Percentiles rank a stretch among this genome's conserved stretches.
Conservation (phyloP, 495 filamentous ascomycete species). For the Trichoderma asperelloides region DNA sequence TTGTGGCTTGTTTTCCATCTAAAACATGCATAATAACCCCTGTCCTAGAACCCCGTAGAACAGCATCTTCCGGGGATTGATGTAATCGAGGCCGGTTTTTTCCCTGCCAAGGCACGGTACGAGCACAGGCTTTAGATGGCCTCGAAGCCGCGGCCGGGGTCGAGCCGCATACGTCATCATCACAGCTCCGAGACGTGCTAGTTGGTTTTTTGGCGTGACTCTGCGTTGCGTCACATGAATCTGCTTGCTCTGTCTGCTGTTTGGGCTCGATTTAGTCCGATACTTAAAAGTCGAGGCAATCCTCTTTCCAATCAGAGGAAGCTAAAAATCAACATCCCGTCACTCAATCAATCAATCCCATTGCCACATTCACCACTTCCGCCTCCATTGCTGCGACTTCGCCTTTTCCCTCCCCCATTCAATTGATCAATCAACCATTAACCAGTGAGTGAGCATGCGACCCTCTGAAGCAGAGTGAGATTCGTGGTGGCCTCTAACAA, state of each 20-base stretch:
- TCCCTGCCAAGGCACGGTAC: not conserved
- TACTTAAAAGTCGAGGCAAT: not conserved
- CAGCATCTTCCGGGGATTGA: not conserved
- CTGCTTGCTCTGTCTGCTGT: not conserved
- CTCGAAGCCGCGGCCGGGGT: not conserved
- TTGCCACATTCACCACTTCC: not conserved
- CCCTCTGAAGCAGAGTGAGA: not conserved
- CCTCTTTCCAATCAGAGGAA: not conserved
- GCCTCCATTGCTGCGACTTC: not conserved
- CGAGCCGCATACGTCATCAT: conserved; percentile 7
- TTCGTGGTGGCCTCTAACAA: not conserved
- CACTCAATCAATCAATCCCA: not conserved
- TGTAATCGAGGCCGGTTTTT: not conserved
- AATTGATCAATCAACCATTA: not conserved
- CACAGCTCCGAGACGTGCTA: not conserved
- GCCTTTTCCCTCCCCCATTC: not conserved
- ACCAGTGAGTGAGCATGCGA: not conserved
- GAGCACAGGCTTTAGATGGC: not conserved
- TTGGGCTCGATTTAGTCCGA: not conserved
- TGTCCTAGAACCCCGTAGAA: not conserved
- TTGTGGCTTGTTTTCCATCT: not conserved
- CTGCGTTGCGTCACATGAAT: not conserved
- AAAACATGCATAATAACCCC: conserved; percentile 6
- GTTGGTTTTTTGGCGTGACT: not conserved
- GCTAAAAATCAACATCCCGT: not conserved